Evolutionary conservation across 2,329 filamentous ascomycete species (phyloP).

Genomic region (Sclerotinia trifoliorum): DNA sequence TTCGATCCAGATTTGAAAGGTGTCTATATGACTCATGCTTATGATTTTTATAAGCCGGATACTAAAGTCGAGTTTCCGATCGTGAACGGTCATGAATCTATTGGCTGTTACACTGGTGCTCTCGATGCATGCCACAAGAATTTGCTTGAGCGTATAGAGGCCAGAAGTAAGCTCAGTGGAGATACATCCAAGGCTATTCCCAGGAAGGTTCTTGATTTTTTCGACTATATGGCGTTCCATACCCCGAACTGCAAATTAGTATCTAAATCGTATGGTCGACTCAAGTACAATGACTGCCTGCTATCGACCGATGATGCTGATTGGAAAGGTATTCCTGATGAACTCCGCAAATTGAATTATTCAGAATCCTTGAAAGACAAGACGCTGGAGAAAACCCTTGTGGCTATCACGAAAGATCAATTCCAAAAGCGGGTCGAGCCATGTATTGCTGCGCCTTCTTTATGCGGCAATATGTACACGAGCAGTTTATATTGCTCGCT

Average conservation of each 20-base stretch:
- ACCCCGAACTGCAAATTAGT: slow-evolving; percentile 14
- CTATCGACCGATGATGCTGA: neutral
- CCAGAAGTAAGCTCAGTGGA: neutral
- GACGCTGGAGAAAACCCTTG: neutral
- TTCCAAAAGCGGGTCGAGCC: neutral
- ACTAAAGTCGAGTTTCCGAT: slow-evolving; percentile 2
- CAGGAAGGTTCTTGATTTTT: neutral
- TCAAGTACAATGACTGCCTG: slow-evolving; percentile 8
- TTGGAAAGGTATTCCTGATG: neutral
- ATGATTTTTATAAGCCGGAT: slow-evolving; percentile 21
- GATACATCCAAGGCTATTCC: too few relatives aligned
- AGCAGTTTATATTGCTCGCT: slow-evolving; percentile 4
- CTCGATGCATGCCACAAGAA: slow-evolving; percentile 10
- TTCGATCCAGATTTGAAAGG: neutral
- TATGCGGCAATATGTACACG: slow-evolving; percentile 19
- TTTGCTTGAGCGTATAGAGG: neutral
- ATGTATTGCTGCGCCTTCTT: neutral
- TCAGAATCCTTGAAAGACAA: neutral
- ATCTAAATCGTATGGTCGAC: neutral
- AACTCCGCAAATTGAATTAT: neutral
- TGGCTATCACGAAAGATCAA: neutral
- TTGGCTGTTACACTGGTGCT: slow-evolving; percentile 10
- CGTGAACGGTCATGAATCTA: slow-evolving; percentile 13
- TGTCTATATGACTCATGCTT: slow-evolving; percentile 8
- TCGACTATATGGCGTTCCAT: slow-evolving; percentile 14